Percentiles rank a stretch among this genome's conserved stretches.
phyloP scores from a whole-genome alignment of 108 stramenopile genomes.

The Cyclotella atomus region DNA sequence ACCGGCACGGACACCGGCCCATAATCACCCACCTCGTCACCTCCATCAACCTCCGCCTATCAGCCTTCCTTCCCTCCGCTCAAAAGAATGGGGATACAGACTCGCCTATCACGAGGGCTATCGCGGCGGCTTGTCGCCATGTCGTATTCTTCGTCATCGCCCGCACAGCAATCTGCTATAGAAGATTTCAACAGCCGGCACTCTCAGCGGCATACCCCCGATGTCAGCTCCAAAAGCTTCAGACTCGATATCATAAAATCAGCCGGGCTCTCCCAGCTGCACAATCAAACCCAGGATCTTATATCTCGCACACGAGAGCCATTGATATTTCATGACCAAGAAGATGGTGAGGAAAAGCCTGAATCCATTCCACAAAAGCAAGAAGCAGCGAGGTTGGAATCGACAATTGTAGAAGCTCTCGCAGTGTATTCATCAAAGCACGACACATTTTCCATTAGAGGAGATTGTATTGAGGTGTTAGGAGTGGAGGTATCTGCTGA shows the following conservation, averaged over 20 bases:
- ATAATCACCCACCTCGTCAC: too few relatives aligned
- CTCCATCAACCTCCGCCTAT: too few relatives aligned
- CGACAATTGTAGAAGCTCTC: constrained; percentile 28
- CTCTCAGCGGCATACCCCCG: not conserved
- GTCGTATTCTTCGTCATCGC: not conserved
- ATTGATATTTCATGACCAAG: constrained; percentile 22
- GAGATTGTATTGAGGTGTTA: constrained; percentile 33
- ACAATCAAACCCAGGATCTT: constrained; percentile 40
- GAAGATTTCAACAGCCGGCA: not conserved
- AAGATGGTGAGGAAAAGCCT: constrained; percentile 6
- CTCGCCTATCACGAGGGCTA: not conserved
- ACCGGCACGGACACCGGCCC: too few relatives aligned
- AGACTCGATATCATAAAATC: constrained; percentile 42
- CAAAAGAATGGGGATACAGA: not conserved
- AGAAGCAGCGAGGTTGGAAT: constrained; percentile 33
- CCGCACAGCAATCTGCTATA: not conserved
- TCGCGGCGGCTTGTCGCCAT: not conserved
- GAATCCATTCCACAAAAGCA: constrained; percentile 39
- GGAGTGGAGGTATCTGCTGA: constrained; percentile 48
- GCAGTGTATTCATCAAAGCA: constrained; percentile 26
- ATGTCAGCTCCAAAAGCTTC: not conserved
- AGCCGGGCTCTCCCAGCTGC: constrained; percentile 37
- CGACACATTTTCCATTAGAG: constrained; percentile 34
- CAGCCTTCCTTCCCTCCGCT: too few relatives aligned
- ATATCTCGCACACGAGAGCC: constrained; percentile 34